A percentile compares a stretch with the other conserved stretches of the same genome.
Evolutionary conservation across 1,284 basidiomycete genomes (phyloP).

Genomic region (Cutaneotrichosporon arboriforme): DNA sequence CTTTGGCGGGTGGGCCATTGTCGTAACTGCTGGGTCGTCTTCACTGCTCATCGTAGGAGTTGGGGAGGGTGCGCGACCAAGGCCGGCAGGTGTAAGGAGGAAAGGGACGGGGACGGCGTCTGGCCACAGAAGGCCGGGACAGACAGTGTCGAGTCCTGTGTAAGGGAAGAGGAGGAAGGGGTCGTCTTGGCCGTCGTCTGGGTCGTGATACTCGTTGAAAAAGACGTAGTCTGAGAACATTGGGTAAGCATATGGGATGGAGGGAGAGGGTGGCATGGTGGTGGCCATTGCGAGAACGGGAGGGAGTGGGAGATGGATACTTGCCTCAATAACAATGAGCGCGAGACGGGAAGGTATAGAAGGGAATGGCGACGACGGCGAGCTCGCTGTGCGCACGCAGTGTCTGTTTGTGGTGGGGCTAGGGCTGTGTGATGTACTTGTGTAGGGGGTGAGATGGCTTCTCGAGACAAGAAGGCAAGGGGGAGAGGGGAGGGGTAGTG

Average conservation of each 20-base stretch:
- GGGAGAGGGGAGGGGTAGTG: no score
- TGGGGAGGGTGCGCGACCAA: conserved; percentile 12
- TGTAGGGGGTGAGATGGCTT: background rate
- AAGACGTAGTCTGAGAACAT: background rate
- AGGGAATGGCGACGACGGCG: no score
- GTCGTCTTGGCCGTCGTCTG: no score
- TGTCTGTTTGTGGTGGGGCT: background rate
- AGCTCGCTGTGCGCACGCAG: no score
- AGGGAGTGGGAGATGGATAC: background rate
- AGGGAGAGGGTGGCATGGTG: conserved; percentile 1
- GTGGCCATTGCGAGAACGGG: background rate
- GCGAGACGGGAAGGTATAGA: no score
- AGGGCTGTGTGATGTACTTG: background rate
- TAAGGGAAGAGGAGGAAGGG: background rate
- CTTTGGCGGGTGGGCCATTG: no score
- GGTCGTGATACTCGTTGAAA: background rate
- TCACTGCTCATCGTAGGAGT: conserved; percentile 21
- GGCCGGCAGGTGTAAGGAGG: conserved; percentile 4
- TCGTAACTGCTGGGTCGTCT: conserved; percentile 9
- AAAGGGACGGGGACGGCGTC: conserved; percentile 7
- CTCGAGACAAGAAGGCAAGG: background rate
- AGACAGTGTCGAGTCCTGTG: conserved; percentile 15
- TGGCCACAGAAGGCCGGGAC: conserved; percentile 13
- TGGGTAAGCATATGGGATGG: conserved; percentile 3
- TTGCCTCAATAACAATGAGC: conserved; percentile 6